Percentiles rank a stretch among this genome's conserved stretches.
phyloP scores from a whole-genome alignment of 768 basidiomycete species.

The Lactarius pseudohatsudake region DNA sequence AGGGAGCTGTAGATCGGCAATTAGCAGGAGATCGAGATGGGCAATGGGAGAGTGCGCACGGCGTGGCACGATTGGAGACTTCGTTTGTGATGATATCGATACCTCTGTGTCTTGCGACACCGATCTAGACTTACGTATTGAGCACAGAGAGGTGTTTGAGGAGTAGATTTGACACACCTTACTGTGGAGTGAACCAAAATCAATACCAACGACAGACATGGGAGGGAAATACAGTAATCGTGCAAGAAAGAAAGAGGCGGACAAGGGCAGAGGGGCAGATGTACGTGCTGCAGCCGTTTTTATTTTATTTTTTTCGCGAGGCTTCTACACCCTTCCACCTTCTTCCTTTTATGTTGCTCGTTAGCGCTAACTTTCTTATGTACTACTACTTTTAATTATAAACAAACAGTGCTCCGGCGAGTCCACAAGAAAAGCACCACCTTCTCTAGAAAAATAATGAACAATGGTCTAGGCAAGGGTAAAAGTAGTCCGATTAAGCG shows the following conservation, averaged over 20 bases:
- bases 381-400: not conserved
- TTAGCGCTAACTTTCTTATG: not conserved
- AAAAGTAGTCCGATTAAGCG: not conserved
- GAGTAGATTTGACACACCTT: constrained; percentile 53
- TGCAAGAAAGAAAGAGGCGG: constrained; percentile 4
- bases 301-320: constrained; percentile 30
- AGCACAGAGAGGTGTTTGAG: constrained; percentile 2
- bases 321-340: constrained; percentile 26
- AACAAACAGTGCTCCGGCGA: not conserved
- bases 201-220: constrained; percentile 95
- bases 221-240: constrained; percentile 19
- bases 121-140: constrained; percentile 58
- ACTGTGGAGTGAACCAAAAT: constrained; percentile 87
- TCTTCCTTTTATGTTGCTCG: constrained; percentile 1
- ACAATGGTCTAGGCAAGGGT: not conserved
- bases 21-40: not conserved
- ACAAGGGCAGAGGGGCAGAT: constrained; percentile 14
- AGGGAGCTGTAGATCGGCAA: constrained; percentile 61
- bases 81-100: constrained; percentile 99
- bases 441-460: too few relatives aligned
- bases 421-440: not conserved
- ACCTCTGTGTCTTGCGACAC: constrained; percentile 91
- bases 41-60: constrained; percentile 55
- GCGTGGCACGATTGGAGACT: constrained; percentile 94
- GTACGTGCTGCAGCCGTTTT: constrained; percentile 2